A percentile compares a stretch with the other conserved stretches of the same genome.
Conservation (phyloP, 2,329 filamentous ascomycete species). For the Fusarium sp. region DNA sequence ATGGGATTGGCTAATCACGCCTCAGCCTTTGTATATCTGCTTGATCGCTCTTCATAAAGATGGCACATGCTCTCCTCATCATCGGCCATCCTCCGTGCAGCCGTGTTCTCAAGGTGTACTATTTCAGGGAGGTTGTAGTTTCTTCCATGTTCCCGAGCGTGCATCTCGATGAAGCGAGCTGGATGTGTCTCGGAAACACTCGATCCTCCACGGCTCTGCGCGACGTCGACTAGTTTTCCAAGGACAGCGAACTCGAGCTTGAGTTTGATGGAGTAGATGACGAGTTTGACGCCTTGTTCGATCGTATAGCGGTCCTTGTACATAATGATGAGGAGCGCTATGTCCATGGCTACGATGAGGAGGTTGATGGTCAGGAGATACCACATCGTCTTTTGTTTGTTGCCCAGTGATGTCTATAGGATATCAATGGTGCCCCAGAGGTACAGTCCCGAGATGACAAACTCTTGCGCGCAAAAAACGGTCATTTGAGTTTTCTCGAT, state of each 20-base stretch:
- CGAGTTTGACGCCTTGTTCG: conserved; percentile 17
- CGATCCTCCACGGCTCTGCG: conserved; percentile 27
- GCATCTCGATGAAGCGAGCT: not conserved
- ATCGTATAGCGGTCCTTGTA: conserved; percentile 3
- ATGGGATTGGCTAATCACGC: not conserved
- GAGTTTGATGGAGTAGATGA: conserved; percentile 40
- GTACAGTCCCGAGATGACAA: conserved; percentile 6
- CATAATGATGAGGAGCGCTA: conserved; percentile 22
- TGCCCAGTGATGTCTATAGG: conserved; percentile 14
- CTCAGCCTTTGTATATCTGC: conserved; percentile 13
- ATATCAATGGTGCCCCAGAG: conserved; percentile 12
- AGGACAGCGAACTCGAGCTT: conserved; percentile 49
- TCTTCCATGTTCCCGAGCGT: not conserved
- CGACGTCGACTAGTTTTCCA: conserved; percentile 48
- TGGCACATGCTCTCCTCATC: conserved; percentile 4
- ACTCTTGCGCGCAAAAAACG: conserved; percentile 16
- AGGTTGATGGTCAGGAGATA: conserved; percentile 23
- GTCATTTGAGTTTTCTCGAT: conserved; percentile 20
- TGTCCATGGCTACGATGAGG: conserved; percentile 28
- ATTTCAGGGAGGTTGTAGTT: not conserved
- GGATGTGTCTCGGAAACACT: not conserved
- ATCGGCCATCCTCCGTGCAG: not conserved
- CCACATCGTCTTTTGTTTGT: conserved; percentile 19
- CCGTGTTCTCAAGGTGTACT: not conserved
- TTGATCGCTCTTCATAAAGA: conserved; percentile 15